Conservation (phyloP, 345 rosid genomes). For the Turnera subulata region DNA sequence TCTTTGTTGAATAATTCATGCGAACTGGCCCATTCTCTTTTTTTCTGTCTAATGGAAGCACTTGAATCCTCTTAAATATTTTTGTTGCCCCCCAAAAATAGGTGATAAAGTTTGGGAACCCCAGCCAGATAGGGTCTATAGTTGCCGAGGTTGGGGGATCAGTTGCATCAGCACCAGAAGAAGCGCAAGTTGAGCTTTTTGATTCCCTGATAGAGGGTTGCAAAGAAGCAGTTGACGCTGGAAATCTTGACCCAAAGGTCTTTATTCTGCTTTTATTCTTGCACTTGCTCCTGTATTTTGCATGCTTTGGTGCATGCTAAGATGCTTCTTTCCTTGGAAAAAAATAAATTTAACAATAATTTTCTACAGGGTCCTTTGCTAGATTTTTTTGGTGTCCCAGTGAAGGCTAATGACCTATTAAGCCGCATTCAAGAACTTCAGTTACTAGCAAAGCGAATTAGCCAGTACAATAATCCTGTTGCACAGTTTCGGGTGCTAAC, state of each 20-base stretch:
- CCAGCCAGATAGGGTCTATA: conserved; percentile 60
- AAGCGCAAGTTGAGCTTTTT: conserved; percentile 86
- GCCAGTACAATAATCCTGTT: conserved; percentile 75
- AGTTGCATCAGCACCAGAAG: conserved; percentile 68
- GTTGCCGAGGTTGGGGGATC: conserved; percentile 87
- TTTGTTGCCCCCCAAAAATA: conserved; percentile 20
- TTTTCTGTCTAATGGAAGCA: too few species aligned
- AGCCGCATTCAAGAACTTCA: conserved; percentile 89
- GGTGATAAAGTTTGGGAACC: conserved; percentile 95
- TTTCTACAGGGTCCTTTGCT: conserved; percentile 73
- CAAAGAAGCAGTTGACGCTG: conserved; percentile 66
- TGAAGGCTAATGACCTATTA: conserved; percentile 79
- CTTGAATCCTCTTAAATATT: neutral
- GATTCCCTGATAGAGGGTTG: conserved; percentile 85
- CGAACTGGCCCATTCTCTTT: too few species aligned
- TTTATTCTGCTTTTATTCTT: conserved; percentile 2
- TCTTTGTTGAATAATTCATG: too few species aligned
- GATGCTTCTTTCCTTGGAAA: neutral
- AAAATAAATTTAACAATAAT: conserved; percentile 4
- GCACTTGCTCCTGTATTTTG: neutral
- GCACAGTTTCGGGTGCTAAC: conserved; percentile 79
- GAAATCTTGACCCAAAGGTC: conserved; percentile 76
- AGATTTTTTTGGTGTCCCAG: conserved; percentile 96
- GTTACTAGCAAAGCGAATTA: conserved; percentile 74
- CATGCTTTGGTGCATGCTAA: neutral